phyloP scores from a whole-genome alignment of 169 alveolate species.

The Eimeria maxima region DNA sequence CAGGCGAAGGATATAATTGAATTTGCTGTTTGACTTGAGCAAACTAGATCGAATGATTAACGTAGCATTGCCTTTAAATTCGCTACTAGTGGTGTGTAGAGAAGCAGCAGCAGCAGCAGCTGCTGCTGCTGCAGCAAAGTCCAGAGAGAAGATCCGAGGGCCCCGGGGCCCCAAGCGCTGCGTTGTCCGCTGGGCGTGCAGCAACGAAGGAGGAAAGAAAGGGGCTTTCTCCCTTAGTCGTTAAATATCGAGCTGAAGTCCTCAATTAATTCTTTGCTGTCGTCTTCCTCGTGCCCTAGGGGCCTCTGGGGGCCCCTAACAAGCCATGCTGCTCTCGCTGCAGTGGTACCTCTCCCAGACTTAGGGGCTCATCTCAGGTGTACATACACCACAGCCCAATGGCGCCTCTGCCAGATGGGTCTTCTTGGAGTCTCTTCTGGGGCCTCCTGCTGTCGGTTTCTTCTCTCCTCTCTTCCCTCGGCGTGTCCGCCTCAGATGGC shows the following conservation, averaged over 20 bases:
- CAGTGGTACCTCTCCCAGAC: neutral
- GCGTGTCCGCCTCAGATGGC: neutral
- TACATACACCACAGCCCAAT: constrained; percentile 4
- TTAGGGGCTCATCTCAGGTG: neutral
- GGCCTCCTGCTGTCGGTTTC: neutral
- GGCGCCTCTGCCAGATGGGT: neutral
- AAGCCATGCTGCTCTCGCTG: neutral
- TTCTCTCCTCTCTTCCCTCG: neutral
- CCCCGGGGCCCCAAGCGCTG: constrained; percentile 2
- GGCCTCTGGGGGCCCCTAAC: neutral
- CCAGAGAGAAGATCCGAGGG: neutral
- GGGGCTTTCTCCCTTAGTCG: neutral
- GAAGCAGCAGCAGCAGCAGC: neutral
- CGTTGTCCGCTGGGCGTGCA: neutral
- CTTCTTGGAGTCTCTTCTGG: neutral
- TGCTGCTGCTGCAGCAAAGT: too few relatives aligned
- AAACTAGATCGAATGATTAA: too few relatives aligned
- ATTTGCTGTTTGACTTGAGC: too few relatives aligned
- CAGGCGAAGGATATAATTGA: too few relatives aligned
- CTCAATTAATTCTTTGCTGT: neutral
- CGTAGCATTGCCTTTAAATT: too few relatives aligned
- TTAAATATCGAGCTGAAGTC: neutral
- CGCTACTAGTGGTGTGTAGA: too few relatives aligned
- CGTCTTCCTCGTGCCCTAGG: neutral
- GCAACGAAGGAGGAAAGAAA: neutral